phyloP scores from a whole-genome alignment of 2,329 filamentous ascomycete species.

The Zarea fungicola region DNA sequence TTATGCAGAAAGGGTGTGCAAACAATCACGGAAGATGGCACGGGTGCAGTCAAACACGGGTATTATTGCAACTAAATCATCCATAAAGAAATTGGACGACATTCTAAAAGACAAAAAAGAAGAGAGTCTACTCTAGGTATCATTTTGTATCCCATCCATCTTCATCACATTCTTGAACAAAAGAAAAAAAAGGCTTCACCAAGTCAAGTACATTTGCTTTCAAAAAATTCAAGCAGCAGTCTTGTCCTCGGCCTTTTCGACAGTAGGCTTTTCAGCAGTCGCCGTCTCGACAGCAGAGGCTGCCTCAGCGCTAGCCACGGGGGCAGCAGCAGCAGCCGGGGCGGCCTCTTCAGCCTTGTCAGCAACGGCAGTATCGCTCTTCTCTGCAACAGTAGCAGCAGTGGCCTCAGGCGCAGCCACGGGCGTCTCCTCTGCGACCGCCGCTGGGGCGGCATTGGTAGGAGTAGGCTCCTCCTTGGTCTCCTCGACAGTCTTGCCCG shows the following conservation, averaged over 20 bases:
- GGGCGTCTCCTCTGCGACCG: conserved; percentile 8
- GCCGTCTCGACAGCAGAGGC: background rate
- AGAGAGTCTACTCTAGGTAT: conserved; percentile 7
- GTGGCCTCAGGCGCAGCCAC: background rate
- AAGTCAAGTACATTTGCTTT: too few species aligned
- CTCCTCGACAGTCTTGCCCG: conserved; percentile 8
- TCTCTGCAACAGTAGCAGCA: conserved; percentile 1
- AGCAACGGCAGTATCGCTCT: conserved; percentile 11
- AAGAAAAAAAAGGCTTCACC: too few species aligned
- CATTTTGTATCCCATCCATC: background rate
- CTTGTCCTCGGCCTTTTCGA: conserved; percentile 16
- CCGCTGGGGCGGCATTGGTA: background rate
- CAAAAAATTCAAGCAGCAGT: background rate
- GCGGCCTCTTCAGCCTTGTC: conserved; percentile 3
- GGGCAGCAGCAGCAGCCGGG: conserved; percentile 1
- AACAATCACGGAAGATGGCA: too few species aligned
- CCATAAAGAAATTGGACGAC: background rate
- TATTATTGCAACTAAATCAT: conserved; percentile 7
- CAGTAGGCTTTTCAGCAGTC: conserved; percentile 4
- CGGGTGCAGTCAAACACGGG: too few species aligned
- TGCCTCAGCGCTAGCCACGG: conserved; percentile 9
- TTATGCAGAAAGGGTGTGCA: too few species aligned
- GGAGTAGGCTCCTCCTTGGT: conserved; percentile 8
- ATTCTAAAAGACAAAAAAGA: background rate
- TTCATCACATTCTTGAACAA: background rate